These are phyloP conservation scores for Claviceps sp. DNA, from an alignment of 2,329 filamentous ascomycete genomes.

Conservation along the genomic window DNA sequence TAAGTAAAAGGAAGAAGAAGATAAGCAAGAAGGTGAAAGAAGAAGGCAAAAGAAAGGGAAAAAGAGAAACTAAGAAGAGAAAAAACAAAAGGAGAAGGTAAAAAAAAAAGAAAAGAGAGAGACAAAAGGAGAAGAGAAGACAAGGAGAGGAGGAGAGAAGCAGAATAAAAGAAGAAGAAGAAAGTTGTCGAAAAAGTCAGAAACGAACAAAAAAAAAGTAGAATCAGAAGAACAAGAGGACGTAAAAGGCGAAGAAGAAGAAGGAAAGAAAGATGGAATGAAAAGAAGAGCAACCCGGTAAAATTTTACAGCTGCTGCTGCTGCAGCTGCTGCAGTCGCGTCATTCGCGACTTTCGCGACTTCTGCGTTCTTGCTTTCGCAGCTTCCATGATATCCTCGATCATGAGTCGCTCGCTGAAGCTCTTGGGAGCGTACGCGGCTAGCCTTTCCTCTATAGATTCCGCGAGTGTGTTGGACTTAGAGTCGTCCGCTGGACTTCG, in stretches of 20 bases:
- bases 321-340: slow-evolving; percentile 8
- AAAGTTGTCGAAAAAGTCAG: not conserved
- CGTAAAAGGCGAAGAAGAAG: not conserved
- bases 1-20: slow-evolving; percentile 1
- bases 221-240: too few relatives aligned
- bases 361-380: slow-evolving; percentile 10
- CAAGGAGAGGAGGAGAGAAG: too few relatives aligned
- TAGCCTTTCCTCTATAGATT: slow-evolving; percentile 22
- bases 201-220: too few relatives aligned
- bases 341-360: slow-evolving; percentile 3
- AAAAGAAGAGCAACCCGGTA: slow-evolving; percentile 1
- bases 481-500: slow-evolving; percentile 34
- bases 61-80: too few relatives aligned
- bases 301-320: not conserved
- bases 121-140: not conserved
- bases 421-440: slow-evolving; percentile 32
- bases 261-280: not conserved
- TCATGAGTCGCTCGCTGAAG: slow-evolving; percentile 34
- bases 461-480: slow-evolving; percentile 30
- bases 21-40: not conserved
- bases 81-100: not conserved
- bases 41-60: not conserved
- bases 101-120: too few relatives aligned
- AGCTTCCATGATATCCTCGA: slow-evolving; percentile 28
- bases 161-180: not conserved